Conservation (phyloP, 768 basidiomycete species). For the Pulveroboletus ravenelii region DNA sequence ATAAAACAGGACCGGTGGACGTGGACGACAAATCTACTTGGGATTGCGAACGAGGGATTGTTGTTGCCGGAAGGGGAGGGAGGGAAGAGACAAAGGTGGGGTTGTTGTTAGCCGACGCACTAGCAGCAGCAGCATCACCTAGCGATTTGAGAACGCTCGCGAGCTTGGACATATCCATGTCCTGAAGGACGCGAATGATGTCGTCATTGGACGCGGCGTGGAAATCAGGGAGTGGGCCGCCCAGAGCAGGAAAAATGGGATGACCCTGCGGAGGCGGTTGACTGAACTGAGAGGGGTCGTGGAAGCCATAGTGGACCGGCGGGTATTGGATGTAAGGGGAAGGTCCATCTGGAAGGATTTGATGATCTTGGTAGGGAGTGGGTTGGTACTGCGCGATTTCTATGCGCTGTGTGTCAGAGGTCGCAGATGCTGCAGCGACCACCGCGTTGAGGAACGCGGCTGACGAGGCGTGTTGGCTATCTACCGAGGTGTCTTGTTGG, state of each 20-base stretch:
- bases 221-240: constrained; percentile 32
- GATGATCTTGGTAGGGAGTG: constrained; percentile 32
- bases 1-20: constrained; percentile 39
- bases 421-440: constrained; percentile 59
- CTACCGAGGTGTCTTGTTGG: constrained; percentile 18
- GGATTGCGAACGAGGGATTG: constrained; percentile 30
- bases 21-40: constrained; percentile 40
- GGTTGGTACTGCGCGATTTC: constrained; percentile 26
- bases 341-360: constrained; percentile 25
- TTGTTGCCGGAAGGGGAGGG: constrained; percentile 23
- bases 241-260: constrained; percentile 22
- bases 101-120: constrained; percentile 23
- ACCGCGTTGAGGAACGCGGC: constrained; percentile 60
- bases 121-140: constrained; percentile 51
- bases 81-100: constrained; percentile 20
- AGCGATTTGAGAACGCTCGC: constrained; percentile 61
- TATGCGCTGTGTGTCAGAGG: constrained; percentile 32
- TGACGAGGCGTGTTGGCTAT: constrained; percentile 45
- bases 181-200: constrained; percentile 66
- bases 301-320: constrained; percentile 28
- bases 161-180: constrained; percentile 64
- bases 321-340: constrained; percentile 28
- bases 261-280: constrained; percentile 26
- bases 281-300: constrained; percentile 25
- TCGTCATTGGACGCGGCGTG: constrained; percentile 61